Evolutionary conservation across 108 stramenopile species (phyloP).

Genomic region (Cyclotella kingstonii): DNA sequence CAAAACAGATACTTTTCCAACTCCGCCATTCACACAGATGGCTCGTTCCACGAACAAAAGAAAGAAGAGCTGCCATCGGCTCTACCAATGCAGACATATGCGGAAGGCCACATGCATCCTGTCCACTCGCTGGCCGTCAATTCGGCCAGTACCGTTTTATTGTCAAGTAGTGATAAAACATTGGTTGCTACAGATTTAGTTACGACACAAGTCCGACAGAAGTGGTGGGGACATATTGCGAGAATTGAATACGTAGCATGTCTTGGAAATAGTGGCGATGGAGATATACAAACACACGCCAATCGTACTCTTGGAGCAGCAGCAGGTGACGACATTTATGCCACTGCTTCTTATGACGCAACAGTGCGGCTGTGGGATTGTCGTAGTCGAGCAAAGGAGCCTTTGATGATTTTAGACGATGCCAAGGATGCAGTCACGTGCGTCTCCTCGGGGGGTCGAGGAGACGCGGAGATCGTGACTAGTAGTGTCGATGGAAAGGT

Average conservation of each 20-base stretch:
- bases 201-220: slow-evolving; percentile 53
- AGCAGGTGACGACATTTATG: slow-evolving; percentile 50
- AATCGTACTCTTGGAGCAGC: too few species aligned
- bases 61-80: slow-evolving; percentile 57
- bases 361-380: slow-evolving; percentile 81
- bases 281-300: too few species aligned
- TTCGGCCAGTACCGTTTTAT: slow-evolving; percentile 35
- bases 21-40: not conserved
- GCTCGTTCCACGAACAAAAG: slow-evolving; percentile 3
- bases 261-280: slow-evolving; percentile 9
- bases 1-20: too few species aligned
- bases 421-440: slow-evolving; percentile 80
- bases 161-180: slow-evolving; percentile 69
- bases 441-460: slow-evolving; percentile 35
- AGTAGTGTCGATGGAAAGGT: slow-evolving; percentile 77
- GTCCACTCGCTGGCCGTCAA: slow-evolving; percentile 55
- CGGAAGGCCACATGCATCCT: slow-evolving; percentile 67
- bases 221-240: slow-evolving; percentile 64
- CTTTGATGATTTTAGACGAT: slow-evolving; percentile 69
- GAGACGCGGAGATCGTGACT: slow-evolving; percentile 45
- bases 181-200: slow-evolving; percentile 72
- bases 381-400: slow-evolving; percentile 47
- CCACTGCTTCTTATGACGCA: slow-evolving; percentile 75
- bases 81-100: slow-evolving; percentile 76
- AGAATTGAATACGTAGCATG: slow-evolving; percentile 72